Conservation (phyloP, 805 yeast genomes). For the Metschnikowia kofuensis region DNA sequence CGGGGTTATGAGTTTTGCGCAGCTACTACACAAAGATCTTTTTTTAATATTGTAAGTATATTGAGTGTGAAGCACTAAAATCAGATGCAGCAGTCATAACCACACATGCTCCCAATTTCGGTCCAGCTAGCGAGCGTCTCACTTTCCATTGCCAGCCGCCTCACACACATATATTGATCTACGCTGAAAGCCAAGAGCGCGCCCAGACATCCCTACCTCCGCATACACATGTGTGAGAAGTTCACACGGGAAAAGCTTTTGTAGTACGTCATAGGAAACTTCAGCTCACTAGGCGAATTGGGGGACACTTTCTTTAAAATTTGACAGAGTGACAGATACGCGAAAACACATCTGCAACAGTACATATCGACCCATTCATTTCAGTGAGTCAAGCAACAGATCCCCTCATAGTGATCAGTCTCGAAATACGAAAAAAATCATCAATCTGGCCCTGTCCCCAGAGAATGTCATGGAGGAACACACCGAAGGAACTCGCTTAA, state of each 20-base stretch:
- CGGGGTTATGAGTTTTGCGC: too few species aligned
- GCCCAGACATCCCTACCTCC: conserved; percentile 11
- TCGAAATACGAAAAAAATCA: background rate
- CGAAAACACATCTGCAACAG: background rate
- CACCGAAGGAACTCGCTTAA: conserved; percentile 3
- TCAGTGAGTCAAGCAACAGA: too few species aligned
- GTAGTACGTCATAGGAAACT: conserved; percentile 9
- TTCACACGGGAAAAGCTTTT: conserved; percentile 11
- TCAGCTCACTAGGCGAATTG: background rate
- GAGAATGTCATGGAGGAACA: conserved; percentile 10
- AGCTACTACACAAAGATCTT: too few species aligned
- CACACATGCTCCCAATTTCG: background rate
- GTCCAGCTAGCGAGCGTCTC: background rate
- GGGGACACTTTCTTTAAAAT: background rate
- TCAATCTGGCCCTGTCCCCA: background rate
- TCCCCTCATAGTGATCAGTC: background rate
- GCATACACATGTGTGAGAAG: conserved; percentile 7
- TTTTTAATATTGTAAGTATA: too few species aligned
- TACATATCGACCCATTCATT: background rate
- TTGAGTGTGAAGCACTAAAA: background rate
- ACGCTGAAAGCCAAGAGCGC: background rate
- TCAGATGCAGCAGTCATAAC: background rate
- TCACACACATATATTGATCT: background rate
- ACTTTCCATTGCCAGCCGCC: background rate
- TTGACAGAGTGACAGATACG: background rate